phyloP scores from a whole-genome alignment of 2,329 filamentous ascomycete species.

The Purpureocillium lavendulum region DNA sequence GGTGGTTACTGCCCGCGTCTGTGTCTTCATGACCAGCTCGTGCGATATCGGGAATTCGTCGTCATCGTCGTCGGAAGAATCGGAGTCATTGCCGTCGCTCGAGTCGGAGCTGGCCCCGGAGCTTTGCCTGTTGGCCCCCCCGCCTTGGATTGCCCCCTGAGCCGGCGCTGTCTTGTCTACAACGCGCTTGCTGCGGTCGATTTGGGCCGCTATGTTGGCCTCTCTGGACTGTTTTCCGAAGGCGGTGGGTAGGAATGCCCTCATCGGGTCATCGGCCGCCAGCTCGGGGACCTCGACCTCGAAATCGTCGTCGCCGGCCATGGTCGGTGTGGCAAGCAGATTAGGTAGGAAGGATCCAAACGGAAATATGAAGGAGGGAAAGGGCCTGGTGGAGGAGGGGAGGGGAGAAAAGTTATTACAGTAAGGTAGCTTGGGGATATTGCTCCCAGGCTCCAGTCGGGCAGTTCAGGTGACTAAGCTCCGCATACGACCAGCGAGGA shows the following conservation, averaged over 20 bases:
- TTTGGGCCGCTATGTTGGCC: constrained; percentile 69
- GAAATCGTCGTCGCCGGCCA: constrained; percentile 54
- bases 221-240: constrained; percentile 78
- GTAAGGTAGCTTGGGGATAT: constrained; percentile 6
- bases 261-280: constrained; percentile 59
- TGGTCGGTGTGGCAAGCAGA: constrained; percentile 18
- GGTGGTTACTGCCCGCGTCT: constrained; percentile 79
- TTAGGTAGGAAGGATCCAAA: constrained; percentile 5
- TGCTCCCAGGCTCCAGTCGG: too few species aligned
- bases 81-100: constrained; percentile 32
- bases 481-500: neutral
- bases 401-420: constrained; percentile 9
- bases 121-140: constrained; percentile 18
- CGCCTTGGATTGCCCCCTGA: constrained; percentile 6
- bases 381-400: constrained; percentile 7
- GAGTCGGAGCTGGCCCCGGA: constrained; percentile 26
- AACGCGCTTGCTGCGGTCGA: constrained; percentile 66
- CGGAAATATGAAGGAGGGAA: constrained; percentile 5
- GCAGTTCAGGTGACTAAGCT: neutral
- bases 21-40: constrained; percentile 85
- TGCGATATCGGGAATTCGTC: constrained; percentile 91
- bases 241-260: constrained; percentile 68
- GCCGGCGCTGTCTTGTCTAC: constrained; percentile 11
- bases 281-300: constrained; percentile 46
- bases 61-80: constrained; percentile 58